phyloP scores from a whole-genome alignment of 2,329 filamentous ascomycete species.

The Neofusicoccum kwambonambiense region DNA sequence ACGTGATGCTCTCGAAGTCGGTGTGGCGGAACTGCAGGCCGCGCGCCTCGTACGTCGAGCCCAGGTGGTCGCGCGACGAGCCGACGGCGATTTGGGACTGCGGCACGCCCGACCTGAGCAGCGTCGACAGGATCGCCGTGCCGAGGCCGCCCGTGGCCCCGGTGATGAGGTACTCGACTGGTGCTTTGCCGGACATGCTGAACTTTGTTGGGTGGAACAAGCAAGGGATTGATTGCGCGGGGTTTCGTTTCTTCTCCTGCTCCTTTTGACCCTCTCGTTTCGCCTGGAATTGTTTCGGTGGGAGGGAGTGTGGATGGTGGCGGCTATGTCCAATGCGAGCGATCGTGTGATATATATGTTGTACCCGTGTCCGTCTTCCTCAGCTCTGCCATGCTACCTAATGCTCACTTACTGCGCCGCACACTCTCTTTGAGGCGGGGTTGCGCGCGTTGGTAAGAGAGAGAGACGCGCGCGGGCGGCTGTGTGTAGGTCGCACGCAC shows the following conservation, averaged over 20 bases:
- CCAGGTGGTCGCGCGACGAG: conserved; percentile 50
- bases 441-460: neutral
- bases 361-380: conserved; percentile 9
- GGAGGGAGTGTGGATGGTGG: neutral
- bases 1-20: conserved; percentile 49
- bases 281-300: neutral
- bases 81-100: conserved; percentile 44
- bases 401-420: conserved; percentile 1
- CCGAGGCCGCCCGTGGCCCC: conserved; percentile 51
- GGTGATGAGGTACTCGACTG: conserved; percentile 23
- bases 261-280: neutral
- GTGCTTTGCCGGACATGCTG: neutral
- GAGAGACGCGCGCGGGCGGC: neutral
- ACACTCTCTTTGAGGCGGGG: neutral
- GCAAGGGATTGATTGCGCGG: neutral
- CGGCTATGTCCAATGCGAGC: neutral
- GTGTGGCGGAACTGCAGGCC: conserved; percentile 53
- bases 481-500: neutral
- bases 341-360: conserved; percentile 11
- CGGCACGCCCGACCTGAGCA: conserved; percentile 43
- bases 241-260: neutral
- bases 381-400: conserved; percentile 15
- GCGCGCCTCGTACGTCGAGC: conserved; percentile 42
- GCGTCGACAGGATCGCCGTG: conserved; percentile 43
- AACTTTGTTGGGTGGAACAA: neutral